Conservation (phyloP, 768 basidiomycete species). For the Amanita rimosa region DNA sequence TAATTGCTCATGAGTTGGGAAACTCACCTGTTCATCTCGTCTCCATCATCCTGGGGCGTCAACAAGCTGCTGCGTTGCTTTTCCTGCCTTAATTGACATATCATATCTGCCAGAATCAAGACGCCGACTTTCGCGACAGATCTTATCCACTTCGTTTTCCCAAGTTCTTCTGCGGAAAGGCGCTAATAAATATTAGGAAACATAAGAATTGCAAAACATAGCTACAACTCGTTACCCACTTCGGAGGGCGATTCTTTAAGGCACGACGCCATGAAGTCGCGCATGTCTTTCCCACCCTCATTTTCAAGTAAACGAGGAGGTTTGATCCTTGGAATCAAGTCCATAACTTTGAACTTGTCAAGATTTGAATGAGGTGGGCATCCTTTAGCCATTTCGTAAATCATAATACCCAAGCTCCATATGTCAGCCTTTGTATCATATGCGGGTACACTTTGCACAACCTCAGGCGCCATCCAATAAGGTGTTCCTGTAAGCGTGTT, state of each 20-base stretch:
- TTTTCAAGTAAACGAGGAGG: constrained; percentile 72
- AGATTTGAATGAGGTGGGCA: constrained; percentile 87
- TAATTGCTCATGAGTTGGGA: neutral
- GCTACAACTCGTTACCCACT: constrained; percentile 29
- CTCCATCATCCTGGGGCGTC: constrained; percentile 63
- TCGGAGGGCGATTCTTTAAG: constrained; percentile 73
- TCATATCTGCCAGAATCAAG: constrained; percentile 66
- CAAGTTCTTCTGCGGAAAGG: constrained; percentile 78
- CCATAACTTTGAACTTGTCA: constrained; percentile 78
- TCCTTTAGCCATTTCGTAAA: constrained; percentile 96
- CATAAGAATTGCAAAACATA: neutral
- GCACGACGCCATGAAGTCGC: constrained; percentile 78
- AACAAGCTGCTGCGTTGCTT: constrained; percentile 73
- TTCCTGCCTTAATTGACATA: constrained; percentile 65
- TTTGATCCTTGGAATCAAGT: constrained; percentile 76
- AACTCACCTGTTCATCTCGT: constrained; percentile 46
- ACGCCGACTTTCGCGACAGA: constrained; percentile 54
- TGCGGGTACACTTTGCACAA: constrained; percentile 76
- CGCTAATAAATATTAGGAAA: constrained; percentile 37
- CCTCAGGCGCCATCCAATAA: constrained; percentile 99
- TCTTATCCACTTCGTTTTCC: constrained; percentile 87
- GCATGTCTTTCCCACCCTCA: constrained; percentile 76
- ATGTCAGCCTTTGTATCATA: constrained; percentile 98
- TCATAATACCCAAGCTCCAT: constrained; percentile 94
- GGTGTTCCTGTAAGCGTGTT: constrained; percentile 96